Conservation (phyloP, 371 early-diverging fungal species). For the Nematocida parisii region DNA sequence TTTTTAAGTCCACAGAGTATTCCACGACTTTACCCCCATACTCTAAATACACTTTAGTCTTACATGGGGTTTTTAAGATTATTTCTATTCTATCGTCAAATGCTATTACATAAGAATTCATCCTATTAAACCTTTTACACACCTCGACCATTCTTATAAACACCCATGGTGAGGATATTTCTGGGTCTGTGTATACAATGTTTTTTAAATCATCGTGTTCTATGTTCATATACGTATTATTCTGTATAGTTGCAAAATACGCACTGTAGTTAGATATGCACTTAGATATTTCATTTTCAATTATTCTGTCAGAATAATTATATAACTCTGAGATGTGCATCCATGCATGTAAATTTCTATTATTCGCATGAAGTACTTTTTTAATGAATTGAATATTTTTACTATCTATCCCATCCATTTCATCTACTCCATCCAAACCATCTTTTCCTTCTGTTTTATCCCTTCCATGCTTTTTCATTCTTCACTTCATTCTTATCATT, state of each 20-base stretch:
- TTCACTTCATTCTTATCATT: too few relatives aligned
- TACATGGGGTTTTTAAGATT: slow-evolving; percentile 16
- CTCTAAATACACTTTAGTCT: slow-evolving; percentile 17
- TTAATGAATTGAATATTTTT: slow-evolving; percentile 9
- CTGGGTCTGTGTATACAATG: slow-evolving; percentile 58
- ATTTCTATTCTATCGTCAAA: slow-evolving; percentile 30
- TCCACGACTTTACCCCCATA: slow-evolving; percentile 9
- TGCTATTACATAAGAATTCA: slow-evolving; percentile 41
- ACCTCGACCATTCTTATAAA: slow-evolving; percentile 36
- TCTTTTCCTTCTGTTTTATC: too few relatives aligned
- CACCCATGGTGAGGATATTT: slow-evolving; percentile 54
- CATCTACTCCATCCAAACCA: background rate
- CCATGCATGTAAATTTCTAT: slow-evolving; percentile 67
- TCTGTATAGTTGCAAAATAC: slow-evolving; percentile 19
- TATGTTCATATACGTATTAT: background rate
- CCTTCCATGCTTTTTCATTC: too few relatives aligned
- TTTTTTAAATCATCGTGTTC: slow-evolving; percentile 10
- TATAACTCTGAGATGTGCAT: slow-evolving; percentile 44
- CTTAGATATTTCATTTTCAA: slow-evolving; percentile 10
- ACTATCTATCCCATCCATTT: background rate
- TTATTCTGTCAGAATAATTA: background rate
- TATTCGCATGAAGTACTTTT: slow-evolving; percentile 42
- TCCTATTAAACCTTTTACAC: slow-evolving; percentile 20
- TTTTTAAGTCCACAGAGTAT: slow-evolving; percentile 16
- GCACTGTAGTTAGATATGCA: slow-evolving; percentile 62